A percentile compares a stretch with the other conserved stretches of the same genome.
Evolutionary conservation across 75 land plant genomes (phyloP).

Genomic region (Pinus taeda): DNA sequence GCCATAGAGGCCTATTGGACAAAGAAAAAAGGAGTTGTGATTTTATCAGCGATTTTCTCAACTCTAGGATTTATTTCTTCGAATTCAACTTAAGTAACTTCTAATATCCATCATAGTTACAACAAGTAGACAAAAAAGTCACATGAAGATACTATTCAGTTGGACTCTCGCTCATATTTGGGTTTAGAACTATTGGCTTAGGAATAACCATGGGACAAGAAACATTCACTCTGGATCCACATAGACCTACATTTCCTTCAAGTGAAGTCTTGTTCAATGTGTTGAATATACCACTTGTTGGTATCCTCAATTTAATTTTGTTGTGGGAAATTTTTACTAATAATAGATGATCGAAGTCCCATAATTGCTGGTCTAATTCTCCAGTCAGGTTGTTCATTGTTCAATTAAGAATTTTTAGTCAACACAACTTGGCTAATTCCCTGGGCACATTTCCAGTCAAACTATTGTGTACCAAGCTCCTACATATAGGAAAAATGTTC

Average conservation of each 20-base stretch:
- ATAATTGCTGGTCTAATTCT: constrained; percentile 57
- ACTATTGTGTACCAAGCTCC: constrained; percentile 62
- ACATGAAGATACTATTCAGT: background rate
- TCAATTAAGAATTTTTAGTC: constrained; percentile 61
- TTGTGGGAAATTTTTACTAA: constrained; percentile 77
- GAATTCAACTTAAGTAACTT: too few relatives aligned
- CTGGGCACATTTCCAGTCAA: constrained; percentile 69
- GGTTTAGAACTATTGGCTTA: constrained; percentile 92
- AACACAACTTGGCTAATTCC: constrained; percentile 52
- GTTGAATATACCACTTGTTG: constrained; percentile 64
- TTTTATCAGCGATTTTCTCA: too few relatives aligned
- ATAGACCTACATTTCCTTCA: constrained; percentile 64
- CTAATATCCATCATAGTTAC: too few relatives aligned
- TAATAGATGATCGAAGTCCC: constrained; percentile 50
- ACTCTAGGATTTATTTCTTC: too few relatives aligned
- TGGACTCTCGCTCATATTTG: constrained; percentile 42
- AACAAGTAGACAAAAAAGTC: too few relatives aligned
- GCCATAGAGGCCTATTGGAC: too few relatives aligned
- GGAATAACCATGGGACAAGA: constrained; percentile 70
- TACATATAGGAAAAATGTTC: constrained; percentile 19
- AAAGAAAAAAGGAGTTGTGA: too few relatives aligned
- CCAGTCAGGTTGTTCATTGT: constrained; percentile 74
- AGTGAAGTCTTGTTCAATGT: constrained; percentile 58
- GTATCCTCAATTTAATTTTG: constrained; percentile 72
- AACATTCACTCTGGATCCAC: constrained; percentile 65